Evolutionary conservation across 2,329 filamentous ascomycete genomes (phyloP).

Genomic region (Aspergillus tubingensis): DNA sequence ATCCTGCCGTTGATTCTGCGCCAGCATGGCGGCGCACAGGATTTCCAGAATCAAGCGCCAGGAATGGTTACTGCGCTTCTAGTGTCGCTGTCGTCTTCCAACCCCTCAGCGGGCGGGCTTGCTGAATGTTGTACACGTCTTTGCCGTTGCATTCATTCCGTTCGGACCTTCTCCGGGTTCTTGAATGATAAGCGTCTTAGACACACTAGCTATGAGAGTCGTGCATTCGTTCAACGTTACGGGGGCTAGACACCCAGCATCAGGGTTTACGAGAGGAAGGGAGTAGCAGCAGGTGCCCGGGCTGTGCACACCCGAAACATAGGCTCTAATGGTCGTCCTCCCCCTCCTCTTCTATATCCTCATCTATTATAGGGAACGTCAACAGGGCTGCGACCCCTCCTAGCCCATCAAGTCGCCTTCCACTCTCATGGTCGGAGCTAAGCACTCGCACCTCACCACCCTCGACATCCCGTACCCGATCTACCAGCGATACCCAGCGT

Average conservation of each 20-base stretch:
- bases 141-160: neutral
- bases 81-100: neutral
- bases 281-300: neutral
- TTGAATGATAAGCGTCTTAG: neutral
- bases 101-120: neutral
- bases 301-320: neutral
- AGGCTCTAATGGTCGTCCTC: conserved; percentile 26
- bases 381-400: conserved; percentile 88
- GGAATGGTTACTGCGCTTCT: neutral
- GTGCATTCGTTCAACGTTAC: neutral
- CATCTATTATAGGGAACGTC: conserved; percentile 81
- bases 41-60: neutral
- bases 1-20: neutral
- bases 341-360: conserved; percentile 69
- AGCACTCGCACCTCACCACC: conserved; percentile 88
- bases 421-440: conserved; percentile 92
- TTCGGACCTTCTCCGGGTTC: neutral
- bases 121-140: neutral
- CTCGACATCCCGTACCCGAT: conserved; percentile 75
- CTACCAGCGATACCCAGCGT: conserved; percentile 81
- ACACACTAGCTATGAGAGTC: neutral
- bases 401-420: conserved; percentile 76
- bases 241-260: neutral
- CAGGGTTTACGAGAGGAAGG: neutral
- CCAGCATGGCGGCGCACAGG: neutral